A percentile compares a stretch with the other conserved stretches of the same genome.
phyloP scores from a whole-genome alignment of 1,139 yeast genomes.

The Taphrina betulina region DNA sequence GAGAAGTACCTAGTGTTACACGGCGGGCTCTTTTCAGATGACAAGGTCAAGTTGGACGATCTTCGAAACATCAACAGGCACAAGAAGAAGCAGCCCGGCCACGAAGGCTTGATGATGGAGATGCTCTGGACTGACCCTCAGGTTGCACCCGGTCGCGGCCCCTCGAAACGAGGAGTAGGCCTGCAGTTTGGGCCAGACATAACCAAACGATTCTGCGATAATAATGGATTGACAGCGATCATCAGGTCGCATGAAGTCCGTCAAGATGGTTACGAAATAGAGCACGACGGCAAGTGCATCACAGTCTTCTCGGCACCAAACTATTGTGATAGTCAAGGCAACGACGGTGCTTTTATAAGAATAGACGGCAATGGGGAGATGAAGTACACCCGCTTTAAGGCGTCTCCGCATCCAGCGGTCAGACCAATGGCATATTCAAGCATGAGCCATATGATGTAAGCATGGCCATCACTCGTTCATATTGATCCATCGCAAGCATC shows the following conservation, averaged over 20 bases:
- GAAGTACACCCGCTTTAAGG: slow-evolving; percentile 61
- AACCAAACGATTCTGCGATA: slow-evolving; percentile 71
- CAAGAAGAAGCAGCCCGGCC: slow-evolving; percentile 73
- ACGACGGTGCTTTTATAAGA: slow-evolving; percentile 83
- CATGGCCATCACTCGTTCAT: neutral
- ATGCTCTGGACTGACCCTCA: slow-evolving; percentile 98
- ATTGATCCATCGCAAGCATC: too few species aligned
- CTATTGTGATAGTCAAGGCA: slow-evolving; percentile 81
- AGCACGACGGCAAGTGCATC: slow-evolving; percentile 79
- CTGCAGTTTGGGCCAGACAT: slow-evolving; percentile 96
- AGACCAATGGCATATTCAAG: slow-evolving; percentile 65
- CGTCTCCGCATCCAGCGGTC: slow-evolving; percentile 85
- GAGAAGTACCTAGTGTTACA: slow-evolving; percentile 81
- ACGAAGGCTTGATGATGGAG: slow-evolving; percentile 93
- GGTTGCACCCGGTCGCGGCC: slow-evolving; percentile 68
- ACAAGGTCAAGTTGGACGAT: slow-evolving; percentile 67
- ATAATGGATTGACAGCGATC: slow-evolving; percentile 70
- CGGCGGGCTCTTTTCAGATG: slow-evolving; percentile 89
- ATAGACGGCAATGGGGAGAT: slow-evolving; percentile 50
- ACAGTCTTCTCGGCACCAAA: slow-evolving; percentile 98
- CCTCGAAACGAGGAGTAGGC: slow-evolving; percentile 93
- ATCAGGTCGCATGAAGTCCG: slow-evolving; percentile 95
- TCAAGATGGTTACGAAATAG: slow-evolving; percentile 83
- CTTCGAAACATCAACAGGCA: slow-evolving; percentile 70
- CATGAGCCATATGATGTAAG: slow-evolving; percentile 25